Percentiles rank a stretch among this genome's conserved stretches.
Conservation (phyloP, 73 alveolate species). For the Paramecium biaurelia region DNA sequence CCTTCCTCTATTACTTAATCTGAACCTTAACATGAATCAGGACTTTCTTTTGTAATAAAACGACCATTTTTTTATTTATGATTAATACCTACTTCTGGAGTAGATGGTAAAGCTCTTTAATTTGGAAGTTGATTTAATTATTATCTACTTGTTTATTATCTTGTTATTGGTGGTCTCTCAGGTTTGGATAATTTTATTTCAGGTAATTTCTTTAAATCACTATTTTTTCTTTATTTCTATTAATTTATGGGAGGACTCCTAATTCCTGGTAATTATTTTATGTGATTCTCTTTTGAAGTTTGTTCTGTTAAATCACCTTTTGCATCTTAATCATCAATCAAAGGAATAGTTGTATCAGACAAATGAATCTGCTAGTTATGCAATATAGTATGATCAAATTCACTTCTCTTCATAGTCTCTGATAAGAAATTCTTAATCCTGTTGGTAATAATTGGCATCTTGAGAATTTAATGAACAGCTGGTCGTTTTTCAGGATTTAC, state of each 20-base stretch:
- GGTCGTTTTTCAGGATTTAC: conserved; percentile 87
- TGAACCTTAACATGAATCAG: background rate
- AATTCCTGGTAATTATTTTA: background rate
- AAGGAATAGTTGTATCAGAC: background rate
- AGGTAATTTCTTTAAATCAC: background rate
- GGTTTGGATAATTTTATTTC: conserved; percentile 26
- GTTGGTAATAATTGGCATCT: conserved; percentile 70
- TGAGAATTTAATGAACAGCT: conserved; percentile 76
- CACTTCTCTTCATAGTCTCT: conserved; percentile 73
- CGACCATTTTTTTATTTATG: background rate
- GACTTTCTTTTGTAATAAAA: conserved; percentile 45
- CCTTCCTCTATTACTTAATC: conserved; percentile 4
- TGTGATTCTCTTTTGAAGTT: background rate
- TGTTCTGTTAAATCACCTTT: background rate
- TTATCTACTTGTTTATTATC: background rate
- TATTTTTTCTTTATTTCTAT: background rate
- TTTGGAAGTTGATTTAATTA: background rate
- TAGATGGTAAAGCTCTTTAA: background rate
- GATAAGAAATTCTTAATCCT: conserved; percentile 77
- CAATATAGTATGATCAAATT: conserved; percentile 86
- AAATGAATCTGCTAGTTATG: conserved; percentile 60
- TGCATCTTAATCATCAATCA: background rate
- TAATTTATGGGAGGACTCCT: background rate
- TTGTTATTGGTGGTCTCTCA: conserved; percentile 24
- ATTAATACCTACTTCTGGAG: background rate